These are phyloP conservation scores for Paecilomyces fulvus DNA, from an alignment of 2,329 filamentous ascomycete genomes.

Conservation along the genomic window DNA sequence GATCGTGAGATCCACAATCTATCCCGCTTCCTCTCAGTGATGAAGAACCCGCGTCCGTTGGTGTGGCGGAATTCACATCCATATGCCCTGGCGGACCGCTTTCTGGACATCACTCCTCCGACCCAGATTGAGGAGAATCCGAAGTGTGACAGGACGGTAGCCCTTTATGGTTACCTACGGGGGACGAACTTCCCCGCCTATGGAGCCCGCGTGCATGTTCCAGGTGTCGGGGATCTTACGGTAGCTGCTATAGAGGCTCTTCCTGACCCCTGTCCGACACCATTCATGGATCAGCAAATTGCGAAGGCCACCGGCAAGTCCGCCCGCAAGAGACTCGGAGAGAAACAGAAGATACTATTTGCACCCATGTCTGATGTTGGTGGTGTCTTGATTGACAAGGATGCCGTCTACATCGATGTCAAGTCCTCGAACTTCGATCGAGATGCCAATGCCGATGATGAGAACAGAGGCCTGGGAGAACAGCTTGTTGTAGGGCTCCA, in stretches of 20 bases:
- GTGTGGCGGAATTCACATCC: constrained; percentile 96
- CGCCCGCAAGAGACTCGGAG: constrained; percentile 70
- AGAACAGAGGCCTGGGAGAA: constrained; percentile 83
- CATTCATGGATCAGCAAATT: constrained; percentile 76
- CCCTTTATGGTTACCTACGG: constrained; percentile 84
- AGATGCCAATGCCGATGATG: constrained; percentile 52
- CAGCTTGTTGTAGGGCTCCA: constrained; percentile 89
- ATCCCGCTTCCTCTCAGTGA: constrained; percentile 89
- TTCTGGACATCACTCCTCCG: constrained; percentile 89
- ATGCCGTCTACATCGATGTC: constrained; percentile 83
- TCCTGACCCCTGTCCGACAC: constrained; percentile 92
- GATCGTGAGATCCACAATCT: constrained; percentile 95
- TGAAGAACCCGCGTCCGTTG: constrained; percentile 97
- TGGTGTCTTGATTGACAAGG: constrained; percentile 90
- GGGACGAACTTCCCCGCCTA: constrained; percentile 88
- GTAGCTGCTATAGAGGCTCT: constrained; percentile 76
- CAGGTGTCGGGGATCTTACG: constrained; percentile 81
- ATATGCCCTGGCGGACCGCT: constrained; percentile 86
- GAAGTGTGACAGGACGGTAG: constrained; percentile 84
- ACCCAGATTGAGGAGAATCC: constrained; percentile 80
- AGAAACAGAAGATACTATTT: constrained; percentile 94
- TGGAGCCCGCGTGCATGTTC: constrained; percentile 81
- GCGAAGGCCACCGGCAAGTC: constrained; percentile 79
- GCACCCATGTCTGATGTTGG: constrained; percentile 98
- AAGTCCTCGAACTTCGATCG: constrained; percentile 63